Evolutionary conservation across 805 yeast species (phyloP).

Genomic region (Lipomyces sp.): DNA sequence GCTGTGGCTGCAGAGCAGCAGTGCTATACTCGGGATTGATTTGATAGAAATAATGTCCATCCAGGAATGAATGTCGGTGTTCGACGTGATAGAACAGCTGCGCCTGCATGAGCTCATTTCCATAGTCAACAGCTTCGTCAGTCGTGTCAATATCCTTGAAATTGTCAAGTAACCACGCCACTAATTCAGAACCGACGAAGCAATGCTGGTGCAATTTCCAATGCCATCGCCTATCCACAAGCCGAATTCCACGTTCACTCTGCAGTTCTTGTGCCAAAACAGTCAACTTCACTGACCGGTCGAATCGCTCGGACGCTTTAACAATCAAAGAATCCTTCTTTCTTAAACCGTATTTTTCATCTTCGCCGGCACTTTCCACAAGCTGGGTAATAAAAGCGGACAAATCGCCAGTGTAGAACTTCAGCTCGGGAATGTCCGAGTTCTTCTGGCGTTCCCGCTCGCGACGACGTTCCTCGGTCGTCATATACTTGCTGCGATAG

Average conservation of each 20-base stretch:
- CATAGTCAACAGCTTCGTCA: conserved; percentile 82
- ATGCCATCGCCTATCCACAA: conserved; percentile 90
- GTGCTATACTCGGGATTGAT: conserved; percentile 58
- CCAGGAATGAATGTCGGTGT: conserved; percentile 78
- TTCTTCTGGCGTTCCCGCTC: conserved; percentile 41
- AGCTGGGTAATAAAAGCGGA: conserved; percentile 65
- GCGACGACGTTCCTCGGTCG: conserved; percentile 48
- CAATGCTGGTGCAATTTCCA: conserved; percentile 76
- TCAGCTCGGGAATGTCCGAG: conserved; percentile 72
- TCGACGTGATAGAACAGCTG: conserved; percentile 83
- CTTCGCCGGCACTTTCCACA: conserved; percentile 50
- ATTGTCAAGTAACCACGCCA: conserved; percentile 79
- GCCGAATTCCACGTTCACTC: conserved; percentile 59
- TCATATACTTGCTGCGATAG: conserved; percentile 59
- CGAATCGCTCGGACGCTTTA: conserved; percentile 48
- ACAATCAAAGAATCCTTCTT: conserved; percentile 48
- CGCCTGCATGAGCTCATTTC: conserved; percentile 73
- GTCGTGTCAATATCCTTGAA: conserved; percentile 78
- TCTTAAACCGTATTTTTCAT: conserved; percentile 40
- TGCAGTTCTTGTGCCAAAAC: conserved; percentile 71
- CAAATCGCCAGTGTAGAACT: conserved; percentile 85
- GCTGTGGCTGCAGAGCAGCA: conserved; percentile 9
- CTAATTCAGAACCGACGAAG: conserved; percentile 84
- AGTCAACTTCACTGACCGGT: conserved; percentile 55
- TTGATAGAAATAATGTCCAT: conserved; percentile 91